Evolutionary conservation across 805 yeast species (phyloP).

Genomic region (Zygosaccharomyces rouxii): DNA sequence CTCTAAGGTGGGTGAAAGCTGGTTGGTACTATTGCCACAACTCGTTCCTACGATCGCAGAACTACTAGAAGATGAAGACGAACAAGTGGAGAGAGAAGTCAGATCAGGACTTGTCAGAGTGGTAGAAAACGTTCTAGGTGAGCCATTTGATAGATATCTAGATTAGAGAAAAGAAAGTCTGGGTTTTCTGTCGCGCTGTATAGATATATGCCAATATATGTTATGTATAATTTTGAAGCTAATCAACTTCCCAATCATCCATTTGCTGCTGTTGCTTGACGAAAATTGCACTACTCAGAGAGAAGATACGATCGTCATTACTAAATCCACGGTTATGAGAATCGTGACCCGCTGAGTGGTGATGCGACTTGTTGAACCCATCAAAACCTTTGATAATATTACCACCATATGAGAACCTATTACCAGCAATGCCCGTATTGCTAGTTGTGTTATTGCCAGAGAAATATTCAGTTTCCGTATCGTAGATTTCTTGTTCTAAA

Average conservation of each 20-base stretch:
- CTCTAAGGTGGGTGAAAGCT: slow-evolving; percentile 89
- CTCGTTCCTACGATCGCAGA: slow-evolving; percentile 95
- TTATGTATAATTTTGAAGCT: neutral
- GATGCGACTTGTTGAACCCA: slow-evolving; percentile 52
- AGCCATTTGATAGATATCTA: slow-evolving; percentile 82
- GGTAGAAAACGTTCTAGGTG: slow-evolving; percentile 89
- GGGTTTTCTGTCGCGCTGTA: neutral
- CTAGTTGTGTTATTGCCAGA: slow-evolving; percentile 53
- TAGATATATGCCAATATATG: neutral
- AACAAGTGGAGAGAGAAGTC: slow-evolving; percentile 85
- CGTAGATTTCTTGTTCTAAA: slow-evolving; percentile 75
- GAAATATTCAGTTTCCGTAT: slow-evolving; percentile 72
- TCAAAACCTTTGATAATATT: slow-evolving; percentile 92
- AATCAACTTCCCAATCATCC: slow-evolving; percentile 10
- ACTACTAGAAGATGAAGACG: slow-evolving; percentile 91
- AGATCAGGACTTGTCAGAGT: slow-evolving; percentile 87
- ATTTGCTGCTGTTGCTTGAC: slow-evolving; percentile 50
- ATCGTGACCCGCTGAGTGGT: slow-evolving; percentile 25
- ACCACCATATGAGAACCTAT: slow-evolving; percentile 35
- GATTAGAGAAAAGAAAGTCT: slow-evolving; percentile 37
- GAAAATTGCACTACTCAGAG: slow-evolving; percentile 66
- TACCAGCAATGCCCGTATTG: slow-evolving; percentile 9
- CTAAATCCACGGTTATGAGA: slow-evolving; percentile 37
- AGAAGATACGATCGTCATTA: slow-evolving; percentile 78
- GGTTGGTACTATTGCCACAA: slow-evolving; percentile 89